Percentiles rank a stretch among this genome's conserved stretches.
phyloP scores from a whole-genome alignment of 1,284 basidiomycete genomes.

The Ceratobasidium sp. region DNA sequence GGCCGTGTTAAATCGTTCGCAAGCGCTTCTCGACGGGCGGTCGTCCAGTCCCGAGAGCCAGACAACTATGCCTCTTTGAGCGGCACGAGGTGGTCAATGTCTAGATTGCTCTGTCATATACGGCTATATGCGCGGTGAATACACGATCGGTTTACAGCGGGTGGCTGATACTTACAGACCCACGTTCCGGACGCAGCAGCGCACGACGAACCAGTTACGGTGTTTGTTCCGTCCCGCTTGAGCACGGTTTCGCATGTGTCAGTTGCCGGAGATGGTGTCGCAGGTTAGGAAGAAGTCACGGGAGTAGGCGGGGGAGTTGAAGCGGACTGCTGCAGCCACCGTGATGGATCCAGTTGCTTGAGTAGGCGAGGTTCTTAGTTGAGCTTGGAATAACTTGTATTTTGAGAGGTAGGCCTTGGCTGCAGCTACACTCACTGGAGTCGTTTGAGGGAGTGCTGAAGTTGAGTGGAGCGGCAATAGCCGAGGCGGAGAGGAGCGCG shows the following conservation, averaged over 20 bases:
- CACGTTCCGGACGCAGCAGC: constrained; percentile 11
- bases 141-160: not conserved
- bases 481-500: not conserved
- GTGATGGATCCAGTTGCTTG: not conserved
- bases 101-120: constrained; percentile 61
- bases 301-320: constrained; percentile 57
- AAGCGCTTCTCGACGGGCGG: constrained; percentile 61
- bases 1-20: constrained; percentile 66
- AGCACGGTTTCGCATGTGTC: constrained; percentile 67
- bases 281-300: constrained; percentile 61
- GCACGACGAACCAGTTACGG: constrained; percentile 24
- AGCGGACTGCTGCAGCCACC: constrained; percentile 60
- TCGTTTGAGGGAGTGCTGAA: constrained; percentile 47
- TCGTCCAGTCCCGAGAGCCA: constrained; percentile 63
- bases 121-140: constrained; percentile 47
- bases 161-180: constrained; percentile 1
- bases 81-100: constrained; percentile 54
- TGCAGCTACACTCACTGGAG: constrained; percentile 55
- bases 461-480: not conserved
- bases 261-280: constrained; percentile 63
- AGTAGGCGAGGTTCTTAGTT: not conserved
- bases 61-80: constrained; percentile 62
- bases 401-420: constrained; percentile 57
- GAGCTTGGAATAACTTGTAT: constrained; percentile 49
- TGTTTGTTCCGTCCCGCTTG: constrained; percentile 62